Evolutionary conservation across 202 grass and related monocot species (phyloP), one percentile per base, ranked within the genome.

Genomic region (Saccharum hybrid): DNA sequence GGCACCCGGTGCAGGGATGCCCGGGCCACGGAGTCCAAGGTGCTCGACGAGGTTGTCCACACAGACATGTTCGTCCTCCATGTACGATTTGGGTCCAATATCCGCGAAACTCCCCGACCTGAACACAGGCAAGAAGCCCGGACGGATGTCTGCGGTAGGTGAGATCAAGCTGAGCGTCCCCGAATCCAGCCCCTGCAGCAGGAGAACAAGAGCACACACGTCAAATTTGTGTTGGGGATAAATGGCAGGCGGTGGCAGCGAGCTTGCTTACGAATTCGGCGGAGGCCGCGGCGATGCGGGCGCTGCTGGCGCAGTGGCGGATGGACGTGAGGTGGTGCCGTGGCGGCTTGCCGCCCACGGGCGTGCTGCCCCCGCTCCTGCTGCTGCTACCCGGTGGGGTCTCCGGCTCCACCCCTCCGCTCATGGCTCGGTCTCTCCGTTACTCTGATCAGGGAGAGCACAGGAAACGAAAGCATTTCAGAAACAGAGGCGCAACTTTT

Each of bases 61-160:
- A 62, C 93, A 89, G 61, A 96, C 65, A 76, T 98, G 96, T 21
- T 96, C 96, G 43, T 98, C 96, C 91, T 98, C 96, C 96, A 98
- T 98, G 89, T 85, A 90, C 6, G 85, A 46, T 56, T 98, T 98
- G 12, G 83, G 81, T 0, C 96, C 96, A 0, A 85, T 95, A 51
- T 98, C 91, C 1, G 93, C 70, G 48, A 63, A 96, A 85, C 96
- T 98, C 43, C 96, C 93, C 0, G 96, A 98, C 56, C 96, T 87
- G 72, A 92, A 94, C 59, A 96, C 69, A 4, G 96, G 96, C 66
- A 98, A 75, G 81, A 90, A 98, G 30, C 59, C 78, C 3, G 45
- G 42, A 3, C 75, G 77, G 23, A 78, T 74, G 66, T 89, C 93
- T 0, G 87, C 56, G 7, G 56, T 78, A 34, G 93, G 91, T 22